Conservation (phyloP, 257 asterid genomes). For the Buddleja alternifolia region DNA sequence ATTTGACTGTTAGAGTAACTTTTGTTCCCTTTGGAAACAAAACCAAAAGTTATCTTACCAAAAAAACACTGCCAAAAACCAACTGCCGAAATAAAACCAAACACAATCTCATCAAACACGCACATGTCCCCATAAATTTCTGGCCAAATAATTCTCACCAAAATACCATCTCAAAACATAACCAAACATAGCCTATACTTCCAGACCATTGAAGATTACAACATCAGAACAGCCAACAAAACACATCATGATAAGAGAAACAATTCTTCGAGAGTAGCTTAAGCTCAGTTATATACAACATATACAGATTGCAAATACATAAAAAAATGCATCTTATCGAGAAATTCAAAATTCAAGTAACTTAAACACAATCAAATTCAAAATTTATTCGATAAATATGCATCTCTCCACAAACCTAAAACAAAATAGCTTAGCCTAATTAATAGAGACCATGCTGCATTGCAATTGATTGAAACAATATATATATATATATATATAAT, state of each 20-base stretch:
- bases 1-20: no score
- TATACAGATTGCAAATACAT: slow-evolving; percentile 13
- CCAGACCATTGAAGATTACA: neutral
- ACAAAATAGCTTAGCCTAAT: neutral
- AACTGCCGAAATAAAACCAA: no score
- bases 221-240: neutral
- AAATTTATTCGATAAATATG: neutral
- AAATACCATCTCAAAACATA: no score
- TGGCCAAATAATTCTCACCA: no score
- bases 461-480: neutral
- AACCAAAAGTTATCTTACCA: no score
- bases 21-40: no score
- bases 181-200: no score
- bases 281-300: slow-evolving; percentile 20
- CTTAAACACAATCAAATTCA: neutral
- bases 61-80: no score
- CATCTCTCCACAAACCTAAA: slow-evolving; percentile 22
- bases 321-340: neutral
- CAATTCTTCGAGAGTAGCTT: slow-evolving; percentile 10
- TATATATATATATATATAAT: slow-evolving; percentile 16
- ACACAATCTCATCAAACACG: no score
- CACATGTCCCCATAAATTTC: no score
- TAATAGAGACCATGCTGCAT: slow-evolving; percentile 25
- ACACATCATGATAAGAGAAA: slow-evolving; percentile 5
- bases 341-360: neutral